Base-by-base conservation (phyloP, 208 protist genomes). In the Leishmania gerbilli region DNA sequence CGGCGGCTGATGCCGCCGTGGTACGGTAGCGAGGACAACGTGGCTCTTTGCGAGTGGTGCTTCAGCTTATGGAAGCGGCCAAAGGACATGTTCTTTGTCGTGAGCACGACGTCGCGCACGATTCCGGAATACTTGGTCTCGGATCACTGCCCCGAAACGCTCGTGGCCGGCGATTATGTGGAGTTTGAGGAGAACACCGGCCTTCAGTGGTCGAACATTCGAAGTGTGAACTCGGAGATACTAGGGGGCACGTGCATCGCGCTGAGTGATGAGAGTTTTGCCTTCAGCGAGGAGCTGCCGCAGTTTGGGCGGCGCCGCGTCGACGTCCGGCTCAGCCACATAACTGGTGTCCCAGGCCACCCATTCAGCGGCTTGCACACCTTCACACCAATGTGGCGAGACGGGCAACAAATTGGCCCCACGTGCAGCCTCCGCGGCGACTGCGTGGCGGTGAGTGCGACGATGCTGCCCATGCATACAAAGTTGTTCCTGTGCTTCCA, bases 61-160 rank as follows among this genome's bases (percentile, higher is more conserved):
- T 98, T 98, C 85, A 90, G 82, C 42, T 90, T 84, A 51, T 98
- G 95, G 95, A 91, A 92, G 71, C 83, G 87, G 47, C 93, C 95
- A 13, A 91, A 92, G 79, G 79, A 87, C 53, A 87, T 95, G 71
- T 97, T 97, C 83, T 92, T 89, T 76, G 69, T 89, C 21, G 79
- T 79, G 49, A 80, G 60, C 76, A 71, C 79, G 2, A 74, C 78
- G 37, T 60, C 83, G 15, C 72, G 60, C 27, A 45, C 64, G 47
- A 65, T 93, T 40, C 88, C 92, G n/a, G 87, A 87, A 65, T 97
- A 95, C 80, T 76, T 97, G 40, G 86, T 92, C 13, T 97, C 91
- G 3, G 78, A 85, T 67, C 81, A 92, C 71, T 81, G 79, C 58
- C 93, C 93, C 8, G 84, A 89, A 47, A 82, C 80, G 19, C 81